Evolutionary conservation across 495 filamentous ascomycete genomes (phyloP).

Genomic region (Annulohypoxylon maeteangense): DNA sequence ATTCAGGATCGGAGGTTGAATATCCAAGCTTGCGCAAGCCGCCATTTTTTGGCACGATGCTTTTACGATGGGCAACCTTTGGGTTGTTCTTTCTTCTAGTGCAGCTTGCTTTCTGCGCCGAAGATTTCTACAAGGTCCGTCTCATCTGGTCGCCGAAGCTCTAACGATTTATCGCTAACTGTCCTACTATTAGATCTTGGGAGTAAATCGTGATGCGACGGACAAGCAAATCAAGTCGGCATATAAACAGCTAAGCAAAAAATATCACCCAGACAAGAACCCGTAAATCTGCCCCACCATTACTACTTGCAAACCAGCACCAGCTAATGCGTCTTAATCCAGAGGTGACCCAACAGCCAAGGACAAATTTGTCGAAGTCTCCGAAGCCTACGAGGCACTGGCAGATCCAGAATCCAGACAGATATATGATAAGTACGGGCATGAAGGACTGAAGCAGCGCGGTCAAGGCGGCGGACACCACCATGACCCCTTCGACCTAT

Average conservation of each 20-base stretch:
- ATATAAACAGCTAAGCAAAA: conserved; percentile 92
- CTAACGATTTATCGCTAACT: conserved; percentile 22
- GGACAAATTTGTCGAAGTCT: conserved; percentile 93
- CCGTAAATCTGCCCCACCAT: conserved; percentile 69
- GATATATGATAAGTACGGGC: conserved; percentile 96
- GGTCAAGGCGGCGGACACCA: conserved; percentile 72
- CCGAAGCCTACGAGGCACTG: conserved; percentile 96
- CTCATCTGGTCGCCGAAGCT: not conserved
- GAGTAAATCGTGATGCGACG: conserved; percentile 80
- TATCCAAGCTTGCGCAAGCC: conserved; percentile 20
- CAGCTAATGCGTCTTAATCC: conserved; percentile 18
- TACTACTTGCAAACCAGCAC: not conserved
- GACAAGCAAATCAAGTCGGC: conserved; percentile 96
- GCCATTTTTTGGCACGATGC: conserved; percentile 47
- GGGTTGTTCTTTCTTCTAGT: conserved; percentile 58
- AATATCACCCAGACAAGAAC: conserved; percentile 98
- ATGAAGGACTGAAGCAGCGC: conserved; percentile 88
- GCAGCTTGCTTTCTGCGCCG: conserved; percentile 57
- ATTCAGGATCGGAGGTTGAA: not conserved
- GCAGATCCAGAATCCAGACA: conserved; percentile 81
- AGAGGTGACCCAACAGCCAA: conserved; percentile 82
- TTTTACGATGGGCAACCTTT: conserved; percentile 53
- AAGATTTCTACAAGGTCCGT: conserved; percentile 91
- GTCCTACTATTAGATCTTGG: conserved; percentile 69
- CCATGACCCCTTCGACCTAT: conserved; percentile 96